Conservation (phyloP, 1,139 yeast genomes). For the Diutina siamensis region DNA sequence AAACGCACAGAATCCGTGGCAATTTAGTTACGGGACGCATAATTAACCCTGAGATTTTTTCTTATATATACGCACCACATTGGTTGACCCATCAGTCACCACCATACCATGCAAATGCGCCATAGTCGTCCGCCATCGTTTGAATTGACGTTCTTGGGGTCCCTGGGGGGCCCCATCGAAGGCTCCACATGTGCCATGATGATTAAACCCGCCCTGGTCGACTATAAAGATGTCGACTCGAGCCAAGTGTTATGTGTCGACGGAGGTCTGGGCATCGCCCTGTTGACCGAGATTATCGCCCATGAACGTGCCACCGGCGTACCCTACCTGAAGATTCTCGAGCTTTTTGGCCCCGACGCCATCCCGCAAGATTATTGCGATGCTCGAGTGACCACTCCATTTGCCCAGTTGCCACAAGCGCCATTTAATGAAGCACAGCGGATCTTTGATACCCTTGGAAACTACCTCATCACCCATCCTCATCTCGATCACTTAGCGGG, state of each 20-base stretch:
- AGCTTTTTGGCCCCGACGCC: conserved; percentile 15
- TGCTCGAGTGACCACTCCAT: conserved; percentile 11
- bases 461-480: conserved; percentile 64
- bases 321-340: conserved; percentile 4
- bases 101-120: not conserved
- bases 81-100: no score
- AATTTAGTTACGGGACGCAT: not conserved
- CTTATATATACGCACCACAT: no score
- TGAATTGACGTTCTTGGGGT: conserved; percentile 53
- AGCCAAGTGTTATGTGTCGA: conserved; percentile 45
- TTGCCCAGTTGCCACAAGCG: conserved; percentile 5
- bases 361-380: conserved; percentile 14
- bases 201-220: conserved; percentile 39
- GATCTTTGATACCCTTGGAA: conserved; percentile 25
- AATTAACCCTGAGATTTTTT: no score
- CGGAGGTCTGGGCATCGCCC: conserved; percentile 66
- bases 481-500: conserved; percentile 76
- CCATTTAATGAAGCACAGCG: conserved; percentile 16
- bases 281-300: conserved; percentile 40
- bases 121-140: conserved; percentile 13
- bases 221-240: conserved; percentile 18
- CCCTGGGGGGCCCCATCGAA: conserved; percentile 73
- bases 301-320: conserved; percentile 11
- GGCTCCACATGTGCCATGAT: conserved; percentile 55
- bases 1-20: not conserved